phyloP scores from a whole-genome alignment of 1,139 yeast species.

The Saccharomycopsis hybrid region DNA sequence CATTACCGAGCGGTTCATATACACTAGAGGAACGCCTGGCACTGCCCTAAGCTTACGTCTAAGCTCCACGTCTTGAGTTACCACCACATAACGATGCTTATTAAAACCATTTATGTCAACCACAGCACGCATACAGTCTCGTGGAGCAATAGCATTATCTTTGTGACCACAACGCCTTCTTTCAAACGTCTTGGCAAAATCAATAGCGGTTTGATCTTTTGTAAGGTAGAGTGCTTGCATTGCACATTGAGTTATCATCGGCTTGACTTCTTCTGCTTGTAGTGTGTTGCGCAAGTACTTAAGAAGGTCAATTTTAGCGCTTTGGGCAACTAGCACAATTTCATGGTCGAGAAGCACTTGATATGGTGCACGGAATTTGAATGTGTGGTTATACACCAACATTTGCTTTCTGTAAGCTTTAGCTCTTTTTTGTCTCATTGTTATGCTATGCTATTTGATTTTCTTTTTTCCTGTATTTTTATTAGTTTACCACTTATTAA shows the following conservation, averaged over 20 bases:
- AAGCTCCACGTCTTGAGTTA: constrained; percentile 68
- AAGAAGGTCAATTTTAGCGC: constrained; percentile 61
- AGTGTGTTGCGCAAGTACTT: constrained; percentile 75
- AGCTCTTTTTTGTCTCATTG: constrained; percentile 94
- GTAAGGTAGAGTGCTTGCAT: constrained; percentile 76
- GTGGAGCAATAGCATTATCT: constrained; percentile 59
- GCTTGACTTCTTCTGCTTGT: constrained; percentile 80
- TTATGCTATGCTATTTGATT: too few species aligned
- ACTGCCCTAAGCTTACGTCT: constrained; percentile 62
- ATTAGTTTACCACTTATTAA: too few species aligned
- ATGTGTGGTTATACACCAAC: constrained; percentile 74
- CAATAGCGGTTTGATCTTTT: constrained; percentile 68
- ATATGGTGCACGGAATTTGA: constrained; percentile 90
- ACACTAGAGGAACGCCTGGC: constrained; percentile 87
- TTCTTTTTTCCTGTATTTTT: too few species aligned
- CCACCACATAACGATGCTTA: constrained; percentile 86
- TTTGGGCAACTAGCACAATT: constrained; percentile 57
- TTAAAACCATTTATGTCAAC: constrained; percentile 68
- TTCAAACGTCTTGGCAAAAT: constrained; percentile 73
- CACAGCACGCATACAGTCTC: constrained; percentile 69
- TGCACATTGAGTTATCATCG: constrained; percentile 91
- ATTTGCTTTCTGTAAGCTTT: constrained; percentile 90
- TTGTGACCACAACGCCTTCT: constrained; percentile 66
- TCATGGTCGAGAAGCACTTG: constrained; percentile 85
- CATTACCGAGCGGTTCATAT: constrained; percentile 88